phyloP scores from a whole-genome alignment of 2,329 filamentous ascomycete genomes.

The Phyllosticta citriasiana region DNA sequence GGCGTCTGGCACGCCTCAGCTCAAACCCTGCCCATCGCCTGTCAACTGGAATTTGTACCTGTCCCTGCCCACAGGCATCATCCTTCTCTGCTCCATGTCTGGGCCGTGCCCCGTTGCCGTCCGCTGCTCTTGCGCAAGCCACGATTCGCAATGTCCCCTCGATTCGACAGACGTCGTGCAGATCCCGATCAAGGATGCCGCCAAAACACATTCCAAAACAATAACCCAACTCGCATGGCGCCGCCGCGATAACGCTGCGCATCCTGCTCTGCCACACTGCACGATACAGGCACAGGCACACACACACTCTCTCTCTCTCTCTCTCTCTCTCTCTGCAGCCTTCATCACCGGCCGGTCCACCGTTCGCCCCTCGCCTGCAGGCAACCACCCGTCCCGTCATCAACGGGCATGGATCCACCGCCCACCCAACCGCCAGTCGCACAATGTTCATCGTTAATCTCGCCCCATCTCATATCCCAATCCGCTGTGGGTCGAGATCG shows the following conservation, averaged over 20 bases:
- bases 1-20: background rate
- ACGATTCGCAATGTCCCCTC: background rate
- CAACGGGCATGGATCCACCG: background rate
- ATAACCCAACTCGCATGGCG: background rate
- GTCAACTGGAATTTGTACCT: background rate
- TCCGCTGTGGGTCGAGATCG: background rate
- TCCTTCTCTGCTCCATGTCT: background rate
- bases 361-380: background rate
- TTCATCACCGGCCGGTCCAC: background rate
- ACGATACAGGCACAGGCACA: background rate
- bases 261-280: background rate
- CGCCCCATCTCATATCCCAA: background rate
- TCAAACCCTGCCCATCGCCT: background rate
- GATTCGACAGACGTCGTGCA: background rate
- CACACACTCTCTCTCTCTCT: background rate
- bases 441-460: background rate
- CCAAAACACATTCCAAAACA: background rate
- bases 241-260: background rate
- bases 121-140: background rate
- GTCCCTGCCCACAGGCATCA: background rate
- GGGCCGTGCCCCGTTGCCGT: background rate
- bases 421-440: background rate
- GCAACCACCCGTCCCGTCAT: background rate
- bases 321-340: background rate
- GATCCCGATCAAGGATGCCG: background rate